These are phyloP conservation scores for Epicoccum sorghinum DNA, from an alignment of 2,329 filamentous ascomycete species.

Conservation along the genomic window DNA sequence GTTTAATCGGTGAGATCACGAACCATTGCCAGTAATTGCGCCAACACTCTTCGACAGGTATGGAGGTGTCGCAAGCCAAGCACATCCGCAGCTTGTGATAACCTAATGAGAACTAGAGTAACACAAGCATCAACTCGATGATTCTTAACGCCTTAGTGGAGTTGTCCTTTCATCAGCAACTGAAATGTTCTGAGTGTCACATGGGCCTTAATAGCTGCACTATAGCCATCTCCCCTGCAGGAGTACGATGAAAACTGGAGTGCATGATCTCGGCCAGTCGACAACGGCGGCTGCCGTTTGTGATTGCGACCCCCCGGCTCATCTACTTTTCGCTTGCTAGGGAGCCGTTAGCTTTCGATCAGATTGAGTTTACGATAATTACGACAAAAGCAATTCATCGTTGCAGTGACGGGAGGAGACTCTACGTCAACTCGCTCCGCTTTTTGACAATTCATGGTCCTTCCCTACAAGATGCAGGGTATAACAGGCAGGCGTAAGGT, in stretches of 20 bases:
- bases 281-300: constrained; percentile 16
- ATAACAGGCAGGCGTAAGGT: background rate
- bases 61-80: background rate
- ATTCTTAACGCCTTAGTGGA: background rate
- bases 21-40: background rate
- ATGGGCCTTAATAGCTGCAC: constrained; percentile 7
- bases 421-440: background rate
- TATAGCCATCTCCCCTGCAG: constrained; percentile 18
- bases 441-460: constrained; percentile 3
- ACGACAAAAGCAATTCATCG: background rate
- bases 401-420: background rate
- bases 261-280: constrained; percentile 28
- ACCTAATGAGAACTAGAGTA: constrained; percentile 5
- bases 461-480: background rate
- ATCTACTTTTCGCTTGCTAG: constrained; percentile 12
- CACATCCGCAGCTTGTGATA: constrained; percentile 1
- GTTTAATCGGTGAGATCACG: background rate
- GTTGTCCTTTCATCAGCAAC: background rate
- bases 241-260: constrained; percentile 14
- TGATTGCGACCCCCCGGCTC: constrained; percentile 12
- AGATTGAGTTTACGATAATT: background rate
- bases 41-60: background rate
- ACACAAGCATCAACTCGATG: constrained; percentile 3
- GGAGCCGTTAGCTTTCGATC: constrained; percentile 19
- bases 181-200: constrained; percentile 3